Percentiles rank a stretch among this genome's conserved stretches.
These are phyloP conservation scores for Sodiomyces alkalinus DNA, from an alignment of 2,329 filamentous ascomycete genomes.

Conservation along the genomic window DNA sequence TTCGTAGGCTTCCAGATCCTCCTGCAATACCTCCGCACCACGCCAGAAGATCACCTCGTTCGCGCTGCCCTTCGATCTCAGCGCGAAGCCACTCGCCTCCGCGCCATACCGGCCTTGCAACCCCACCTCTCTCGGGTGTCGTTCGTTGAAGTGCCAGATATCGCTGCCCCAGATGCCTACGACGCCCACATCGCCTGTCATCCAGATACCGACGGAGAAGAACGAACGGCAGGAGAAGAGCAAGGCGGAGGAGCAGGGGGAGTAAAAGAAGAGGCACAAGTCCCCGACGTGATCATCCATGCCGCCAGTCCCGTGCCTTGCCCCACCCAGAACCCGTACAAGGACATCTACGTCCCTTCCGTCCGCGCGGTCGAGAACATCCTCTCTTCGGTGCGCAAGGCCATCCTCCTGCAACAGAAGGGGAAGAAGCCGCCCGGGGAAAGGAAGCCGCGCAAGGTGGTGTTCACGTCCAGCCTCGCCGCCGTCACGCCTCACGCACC, in stretches of 20 bases:
- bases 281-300: not conserved
- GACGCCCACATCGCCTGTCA: not conserved
- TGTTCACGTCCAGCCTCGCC: not conserved
- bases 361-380: not conserved
- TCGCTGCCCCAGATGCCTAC: not conserved
- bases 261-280: too few species aligned
- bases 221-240: not conserved
- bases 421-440: too few species aligned
- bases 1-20: not conserved
- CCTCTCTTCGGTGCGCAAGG: not conserved
- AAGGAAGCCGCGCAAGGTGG: not conserved
- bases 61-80: not conserved
- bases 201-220: too few species aligned
- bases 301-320: not conserved
- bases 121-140: not conserved
- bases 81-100: not conserved
- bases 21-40: not conserved
- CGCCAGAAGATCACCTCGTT: not conserved
- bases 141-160: not conserved
- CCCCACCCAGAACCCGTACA: not conserved
- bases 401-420: too few species aligned
- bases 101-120: not conserved
- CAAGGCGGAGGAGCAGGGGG: not conserved
- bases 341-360: not conserved
- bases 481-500: not conserved